Percentiles rank a stretch among this genome's conserved stretches.
These are phyloP conservation scores for Digitaria exilis DNA, from an alignment of 202 grass and related monocot genomes.

Conservation along the genomic window DNA sequence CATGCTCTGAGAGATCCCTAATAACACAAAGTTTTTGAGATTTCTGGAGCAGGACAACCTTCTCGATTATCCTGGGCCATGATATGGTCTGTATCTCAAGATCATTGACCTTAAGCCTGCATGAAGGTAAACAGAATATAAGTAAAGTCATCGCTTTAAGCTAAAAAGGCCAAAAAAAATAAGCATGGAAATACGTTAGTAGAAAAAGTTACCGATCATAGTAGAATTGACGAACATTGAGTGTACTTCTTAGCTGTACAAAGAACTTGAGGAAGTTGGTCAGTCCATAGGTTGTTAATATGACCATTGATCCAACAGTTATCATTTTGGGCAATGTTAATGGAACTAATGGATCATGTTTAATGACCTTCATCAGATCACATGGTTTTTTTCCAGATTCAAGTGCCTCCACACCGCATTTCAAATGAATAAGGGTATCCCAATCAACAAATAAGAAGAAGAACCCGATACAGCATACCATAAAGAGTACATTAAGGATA, in stretches of 20 bases:
- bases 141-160: conserved; percentile 28
- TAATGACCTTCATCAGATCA: conserved; percentile 81
- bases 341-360: conserved; percentile 74
- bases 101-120: conserved; percentile 88
- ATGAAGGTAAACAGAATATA: conserved; percentile 36
- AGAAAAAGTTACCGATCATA: conserved; percentile 72
- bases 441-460: conserved; percentile 97
- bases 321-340: conserved; percentile 93
- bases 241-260: conserved; percentile 79
- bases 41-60: conserved; percentile 78
- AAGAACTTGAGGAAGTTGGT: conserved; percentile 98
- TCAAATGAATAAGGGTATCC: conserved; percentile 69
- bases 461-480: conserved; percentile 91
- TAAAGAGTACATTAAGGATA: conserved; percentile 83
- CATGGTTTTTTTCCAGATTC: conserved; percentile 88
- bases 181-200: not conserved
- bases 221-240: conserved; percentile 84
- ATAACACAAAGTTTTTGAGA: conserved; percentile 88
- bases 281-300: conserved; percentile 87
- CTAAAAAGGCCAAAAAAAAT: not conserved
- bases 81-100: conserved; percentile 91
- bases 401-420: conserved; percentile 91
- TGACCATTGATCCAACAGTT: conserved; percentile 82
- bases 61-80: conserved; percentile 93
- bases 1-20: conserved; percentile 92